Evolutionary conservation across 495 filamentous ascomycete species (phyloP), one percentile per base, ranked within the genome.

Genomic region (Durotheca rogersii): DNA sequence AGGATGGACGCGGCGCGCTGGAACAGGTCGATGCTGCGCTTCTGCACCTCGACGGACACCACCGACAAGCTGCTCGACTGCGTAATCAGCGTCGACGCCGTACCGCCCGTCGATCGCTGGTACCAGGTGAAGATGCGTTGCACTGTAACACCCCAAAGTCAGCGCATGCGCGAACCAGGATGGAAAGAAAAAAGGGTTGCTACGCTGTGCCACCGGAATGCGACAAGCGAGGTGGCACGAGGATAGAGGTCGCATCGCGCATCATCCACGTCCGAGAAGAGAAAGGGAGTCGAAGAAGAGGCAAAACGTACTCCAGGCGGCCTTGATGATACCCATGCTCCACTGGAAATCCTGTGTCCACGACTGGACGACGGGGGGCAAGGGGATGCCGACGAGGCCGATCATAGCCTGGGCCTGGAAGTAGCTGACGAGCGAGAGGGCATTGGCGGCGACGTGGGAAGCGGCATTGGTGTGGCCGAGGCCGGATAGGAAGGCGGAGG

Each of bases 271-370:
- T 11, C 35, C 10, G 41, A 34, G 14, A 18, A 29, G 19, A 18
- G 29, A 12, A 20, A 35, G 10, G 32, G 25, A 16, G 41, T 41
- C n/a, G n/a, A n/a, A n/a, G n/a, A n/a, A n/a, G n/a, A n/a, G n/a
- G n/a, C n/a, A n/a, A n/a, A 21, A 52, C 56, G 17, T 59, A 59
- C 56, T 50, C 17, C 35, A 98, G 25, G 73, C 73, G 44, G 97
- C 79, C 41, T 80, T 78, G 58, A 98, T 94, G 58, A 98, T 92
- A 61, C 93, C 93, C 89, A 98, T 92, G 65, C 83, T 94, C 93
- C 93, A 98, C 67, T 92, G 85, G 74, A 97, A 96, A 62, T 97
- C 93, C 73, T 97, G 92, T 1, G 92, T 96, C 93, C 93, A 98
- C 0, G 92, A 76, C 64, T 86, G 79, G 21, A 95, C 93, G 33